A percentile compares a stretch with the other conserved stretches of the same genome.
phyloP scores from a whole-genome alignment of 345 rosid genomes.

The Euphorbia pulcherrima region DNA sequence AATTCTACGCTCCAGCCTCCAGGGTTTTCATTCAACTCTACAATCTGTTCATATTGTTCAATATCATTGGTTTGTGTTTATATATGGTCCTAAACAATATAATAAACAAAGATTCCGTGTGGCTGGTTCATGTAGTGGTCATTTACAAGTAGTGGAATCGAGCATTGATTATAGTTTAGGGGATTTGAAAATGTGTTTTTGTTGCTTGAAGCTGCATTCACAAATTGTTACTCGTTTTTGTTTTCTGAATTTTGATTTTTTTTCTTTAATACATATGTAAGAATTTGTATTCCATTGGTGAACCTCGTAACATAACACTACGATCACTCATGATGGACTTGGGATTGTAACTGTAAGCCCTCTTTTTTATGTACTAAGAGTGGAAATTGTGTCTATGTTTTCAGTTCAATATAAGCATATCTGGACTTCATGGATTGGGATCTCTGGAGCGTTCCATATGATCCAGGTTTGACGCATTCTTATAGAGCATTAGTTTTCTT shows the following conservation, averaged over 20 bases:
- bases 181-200: not conserved
- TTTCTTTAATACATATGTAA: not conserved
- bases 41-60: not conserved
- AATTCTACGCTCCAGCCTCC: not conserved
- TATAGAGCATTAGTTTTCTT: not conserved
- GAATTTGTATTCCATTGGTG: not conserved
- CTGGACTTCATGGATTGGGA: slow-evolving; percentile 40
- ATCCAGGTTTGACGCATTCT: slow-evolving; percentile 19
- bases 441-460: slow-evolving; percentile 55
- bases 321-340: not conserved
- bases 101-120: not conserved
- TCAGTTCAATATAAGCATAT: slow-evolving; percentile 11
- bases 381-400: not conserved
- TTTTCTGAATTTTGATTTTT: not conserved
- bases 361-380: not conserved
- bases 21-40: not conserved
- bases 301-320: not conserved
- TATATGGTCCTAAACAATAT: not conserved
- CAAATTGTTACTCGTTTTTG: not conserved
- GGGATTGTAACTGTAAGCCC: not conserved
- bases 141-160: not conserved
- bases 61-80: not conserved
- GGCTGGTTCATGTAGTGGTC: not conserved
- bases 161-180: not conserved
- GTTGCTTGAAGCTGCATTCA: not conserved